Percentiles rank a stretch among this genome's conserved stretches.
phyloP scores from a whole-genome alignment of 1,139 yeast genomes.

The Candida sp. region DNA sequence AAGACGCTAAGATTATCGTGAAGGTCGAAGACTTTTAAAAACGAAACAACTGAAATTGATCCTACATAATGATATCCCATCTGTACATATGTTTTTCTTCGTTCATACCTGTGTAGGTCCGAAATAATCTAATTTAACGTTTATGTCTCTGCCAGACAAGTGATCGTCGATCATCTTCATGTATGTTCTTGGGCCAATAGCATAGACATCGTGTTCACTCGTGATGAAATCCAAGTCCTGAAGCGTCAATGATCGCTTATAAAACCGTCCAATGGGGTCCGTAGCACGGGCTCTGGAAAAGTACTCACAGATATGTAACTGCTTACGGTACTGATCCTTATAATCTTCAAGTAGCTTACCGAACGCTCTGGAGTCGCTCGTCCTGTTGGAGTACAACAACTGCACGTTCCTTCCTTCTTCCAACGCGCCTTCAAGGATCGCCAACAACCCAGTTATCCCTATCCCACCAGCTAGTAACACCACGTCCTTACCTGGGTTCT shows the following conservation, averaged over 20 bases:
- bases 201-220: slow-evolving; percentile 24
- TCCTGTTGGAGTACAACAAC: slow-evolving; percentile 33
- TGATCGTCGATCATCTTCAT: slow-evolving; percentile 30
- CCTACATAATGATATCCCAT: neutral
- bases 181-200: slow-evolving; percentile 40
- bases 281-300: slow-evolving; percentile 16
- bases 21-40: slow-evolving; percentile 41
- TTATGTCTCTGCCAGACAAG: slow-evolving; percentile 11
- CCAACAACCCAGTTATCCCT: slow-evolving; percentile 67
- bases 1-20: slow-evolving; percentile 42
- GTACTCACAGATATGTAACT: slow-evolving; percentile 25
- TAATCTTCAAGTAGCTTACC: slow-evolving; percentile 22
- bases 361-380: slow-evolving; percentile 29
- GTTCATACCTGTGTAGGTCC: slow-evolving; percentile 15
- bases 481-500: slow-evolving; percentile 32
- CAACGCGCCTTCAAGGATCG: slow-evolving; percentile 50
- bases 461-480: slow-evolving; percentile 63
- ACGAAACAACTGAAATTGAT: neutral
- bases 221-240: slow-evolving; percentile 21
- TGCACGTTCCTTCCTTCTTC: slow-evolving; percentile 27
- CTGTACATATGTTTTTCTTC: neutral
- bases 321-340: slow-evolving; percentile 17
- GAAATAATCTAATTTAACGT: slow-evolving; percentile 17
- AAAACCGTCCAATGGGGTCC: slow-evolving; percentile 11
- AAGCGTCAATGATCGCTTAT: slow-evolving; percentile 10